phyloP scores from a whole-genome alignment of 345 rosid genomes.

The Tarenaya hassleriana region DNA sequence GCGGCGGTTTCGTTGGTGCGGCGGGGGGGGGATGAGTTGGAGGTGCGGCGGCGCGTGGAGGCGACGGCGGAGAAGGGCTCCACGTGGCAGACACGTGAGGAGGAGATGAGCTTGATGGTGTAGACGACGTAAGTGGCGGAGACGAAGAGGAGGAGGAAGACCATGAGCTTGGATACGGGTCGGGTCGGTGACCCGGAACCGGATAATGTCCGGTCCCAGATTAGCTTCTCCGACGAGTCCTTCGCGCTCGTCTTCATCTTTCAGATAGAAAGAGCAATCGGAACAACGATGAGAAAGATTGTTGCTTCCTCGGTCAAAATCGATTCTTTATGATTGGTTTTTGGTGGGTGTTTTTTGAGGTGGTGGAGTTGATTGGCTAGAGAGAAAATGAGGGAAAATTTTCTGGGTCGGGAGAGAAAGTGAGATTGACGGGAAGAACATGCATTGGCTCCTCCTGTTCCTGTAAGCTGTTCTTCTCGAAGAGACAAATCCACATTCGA shows the following conservation, averaged over 20 bases:
- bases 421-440: conserved; percentile 22
- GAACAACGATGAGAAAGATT: background rate
- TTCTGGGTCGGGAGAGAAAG: conserved; percentile 10
- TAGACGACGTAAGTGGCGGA: conserved; percentile 68
- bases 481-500: background rate
- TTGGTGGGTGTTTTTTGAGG: too few species aligned
- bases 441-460: conserved; percentile 21
- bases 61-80: conserved; percentile 30
- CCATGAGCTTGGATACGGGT: conserved; percentile 61
- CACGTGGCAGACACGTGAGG: conserved; percentile 52
- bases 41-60: conserved; percentile 1
- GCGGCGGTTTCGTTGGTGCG: conserved; percentile 19
- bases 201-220: conserved; percentile 61
- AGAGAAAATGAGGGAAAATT: background rate
- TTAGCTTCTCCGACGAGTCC: conserved; percentile 41
- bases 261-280: background rate
- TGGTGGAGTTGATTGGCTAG: too few species aligned
- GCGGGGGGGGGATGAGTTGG: conserved; percentile 27
- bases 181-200: conserved; percentile 34
- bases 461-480: conserved; percentile 9
- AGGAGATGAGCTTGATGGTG: conserved; percentile 73
- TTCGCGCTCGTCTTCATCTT: conserved; percentile 21
- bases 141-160: conserved; percentile 65
- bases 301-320: background rate
- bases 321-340: background rate